phyloP scores from a whole-genome alignment of 78 protist genomes.

The Dictyostelium brefeldianum region DNA sequence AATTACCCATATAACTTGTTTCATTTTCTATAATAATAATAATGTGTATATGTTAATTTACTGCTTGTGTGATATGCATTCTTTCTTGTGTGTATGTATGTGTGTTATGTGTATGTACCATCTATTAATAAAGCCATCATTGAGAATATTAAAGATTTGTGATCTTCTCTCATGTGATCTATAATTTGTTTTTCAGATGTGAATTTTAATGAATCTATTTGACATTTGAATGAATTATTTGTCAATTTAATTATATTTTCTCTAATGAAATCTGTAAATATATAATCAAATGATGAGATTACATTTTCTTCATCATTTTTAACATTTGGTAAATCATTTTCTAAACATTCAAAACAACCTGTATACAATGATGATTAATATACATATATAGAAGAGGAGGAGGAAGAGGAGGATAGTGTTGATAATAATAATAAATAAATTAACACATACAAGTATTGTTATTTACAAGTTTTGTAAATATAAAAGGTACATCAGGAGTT shows the following conservation, averaged over 20 bases:
- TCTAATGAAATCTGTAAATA: constrained; percentile 64
- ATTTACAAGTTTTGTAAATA: constrained; percentile 34
- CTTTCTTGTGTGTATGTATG: too few species aligned
- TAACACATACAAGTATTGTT: background rate
- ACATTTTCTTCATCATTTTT: constrained; percentile 70
- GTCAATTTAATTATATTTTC: constrained; percentile 43
- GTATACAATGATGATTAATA: background rate
- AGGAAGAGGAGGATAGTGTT: too few species aligned
- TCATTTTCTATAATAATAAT: constrained; percentile 36
- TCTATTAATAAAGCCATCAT: constrained; percentile 25
- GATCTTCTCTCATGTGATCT: constrained; percentile 49
- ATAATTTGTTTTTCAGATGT: constrained; percentile 34
- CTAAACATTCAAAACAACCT: constrained; percentile 70
- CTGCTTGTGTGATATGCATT: too few species aligned
- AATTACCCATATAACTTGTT: constrained; percentile 44
- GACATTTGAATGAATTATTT: constrained; percentile 56
- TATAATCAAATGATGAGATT: constrained; percentile 64
- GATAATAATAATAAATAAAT: background rate
- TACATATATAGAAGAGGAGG: background rate
- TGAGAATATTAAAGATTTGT: constrained; percentile 30
- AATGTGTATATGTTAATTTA: background rate
- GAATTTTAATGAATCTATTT: constrained; percentile 21
- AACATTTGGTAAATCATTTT: constrained; percentile 64
- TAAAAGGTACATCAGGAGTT: constrained; percentile 48
- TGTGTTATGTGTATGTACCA: background rate